These are phyloP conservation scores for Pilatotrama ljubarskyi DNA, from an alignment of 768 basidiomycete species.

Conservation along the genomic window DNA sequence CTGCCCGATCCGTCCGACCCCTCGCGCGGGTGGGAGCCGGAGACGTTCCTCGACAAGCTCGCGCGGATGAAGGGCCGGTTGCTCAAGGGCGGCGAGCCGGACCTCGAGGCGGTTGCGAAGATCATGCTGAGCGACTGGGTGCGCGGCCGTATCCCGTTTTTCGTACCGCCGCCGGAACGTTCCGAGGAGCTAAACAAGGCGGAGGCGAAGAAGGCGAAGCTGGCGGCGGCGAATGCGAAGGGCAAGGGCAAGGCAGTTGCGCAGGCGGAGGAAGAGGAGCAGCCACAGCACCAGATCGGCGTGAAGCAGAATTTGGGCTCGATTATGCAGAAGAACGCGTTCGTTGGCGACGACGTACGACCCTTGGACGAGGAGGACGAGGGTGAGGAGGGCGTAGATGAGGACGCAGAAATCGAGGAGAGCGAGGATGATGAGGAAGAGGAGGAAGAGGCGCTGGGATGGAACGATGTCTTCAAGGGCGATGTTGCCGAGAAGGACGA, in stretches of 20 bases:
- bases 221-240: constrained; percentile 43
- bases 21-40: constrained; percentile 61
- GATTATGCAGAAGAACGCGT: constrained; percentile 87
- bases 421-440: constrained; percentile 35
- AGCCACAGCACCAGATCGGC: constrained; percentile 47
- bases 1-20: constrained; percentile 59
- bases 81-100: constrained; percentile 93
- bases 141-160: constrained; percentile 94
- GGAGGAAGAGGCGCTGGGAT: constrained; percentile 57
- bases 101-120: constrained; percentile 89
- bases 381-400: constrained; percentile 40
- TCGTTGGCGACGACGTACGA: constrained; percentile 80
- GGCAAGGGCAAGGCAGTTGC: constrained; percentile 54
- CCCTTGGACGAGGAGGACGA: constrained; percentile 50
- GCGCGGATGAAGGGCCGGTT: constrained; percentile 91
- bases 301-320: constrained; percentile 86
- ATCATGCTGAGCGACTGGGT: constrained; percentile 97
- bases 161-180: constrained; percentile 88
- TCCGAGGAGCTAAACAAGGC: constrained; percentile 65
- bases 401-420: constrained; percentile 40
- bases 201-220: constrained; percentile 51
- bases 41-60: constrained; percentile 79
- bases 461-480: constrained; percentile 86
- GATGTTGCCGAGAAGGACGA: constrained; percentile 31
- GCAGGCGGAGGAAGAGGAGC: constrained; percentile 33